These are phyloP conservation scores for Hymenoscyphus scutula DNA, from an alignment of 2,329 filamentous ascomycete species.

Conservation along the genomic window DNA sequence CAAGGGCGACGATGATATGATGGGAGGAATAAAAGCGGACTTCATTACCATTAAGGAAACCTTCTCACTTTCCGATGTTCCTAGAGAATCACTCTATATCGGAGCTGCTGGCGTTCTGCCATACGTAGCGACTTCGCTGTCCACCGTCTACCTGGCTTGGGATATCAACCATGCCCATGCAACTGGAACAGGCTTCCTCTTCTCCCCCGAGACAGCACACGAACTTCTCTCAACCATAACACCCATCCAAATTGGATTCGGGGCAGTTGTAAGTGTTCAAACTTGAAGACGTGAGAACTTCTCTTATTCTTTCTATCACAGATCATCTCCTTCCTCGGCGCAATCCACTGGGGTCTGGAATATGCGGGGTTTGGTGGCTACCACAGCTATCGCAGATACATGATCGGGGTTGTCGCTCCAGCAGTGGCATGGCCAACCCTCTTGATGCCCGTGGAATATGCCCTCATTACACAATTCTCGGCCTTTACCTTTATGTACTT, in stretches of 20 bases:
- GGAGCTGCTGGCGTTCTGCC: constrained; percentile 79
- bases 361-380: constrained; percentile 66
- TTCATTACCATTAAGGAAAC: constrained; percentile 67
- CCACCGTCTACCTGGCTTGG: constrained; percentile 79
- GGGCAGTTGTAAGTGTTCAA: constrained; percentile 65
- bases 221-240: constrained; percentile 73
- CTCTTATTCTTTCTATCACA: constrained; percentile 34
- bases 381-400: constrained; percentile 76
- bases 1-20: constrained; percentile 48
- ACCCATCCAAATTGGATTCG: constrained; percentile 86
- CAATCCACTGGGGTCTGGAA: constrained; percentile 90
- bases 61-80: constrained; percentile 62
- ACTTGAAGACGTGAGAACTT: not conserved
- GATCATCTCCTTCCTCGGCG: constrained; percentile 92
- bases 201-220: constrained; percentile 67
- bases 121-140: constrained; percentile 79
- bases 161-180: constrained; percentile 70
- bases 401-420: constrained; percentile 76
- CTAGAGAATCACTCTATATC: constrained; percentile 64
- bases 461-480: constrained; percentile 80
- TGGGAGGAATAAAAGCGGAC: constrained; percentile 51
- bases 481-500: constrained; percentile 87
- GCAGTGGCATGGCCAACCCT: constrained; percentile 88
- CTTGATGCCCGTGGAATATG: constrained; percentile 78
- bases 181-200: constrained; percentile 56